A percentile compares a stretch with the other conserved stretches of the same genome.
These are phyloP conservation scores for Thamnidium elegans DNA, from an alignment of 192 early-diverging fungal species.

Conservation along the genomic window DNA sequence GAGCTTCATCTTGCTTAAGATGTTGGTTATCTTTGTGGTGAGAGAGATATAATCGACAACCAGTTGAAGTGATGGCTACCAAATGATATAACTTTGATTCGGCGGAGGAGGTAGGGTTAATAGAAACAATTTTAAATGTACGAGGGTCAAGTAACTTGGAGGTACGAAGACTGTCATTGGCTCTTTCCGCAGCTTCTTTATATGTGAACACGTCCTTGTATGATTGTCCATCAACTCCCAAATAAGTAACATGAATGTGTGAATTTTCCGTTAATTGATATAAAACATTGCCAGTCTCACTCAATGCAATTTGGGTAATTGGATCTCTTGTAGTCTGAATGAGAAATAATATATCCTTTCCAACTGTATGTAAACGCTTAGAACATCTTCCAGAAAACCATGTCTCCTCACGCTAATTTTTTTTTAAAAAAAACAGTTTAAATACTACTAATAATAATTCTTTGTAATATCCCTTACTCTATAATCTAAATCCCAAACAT, in stretches of 20 bases:
- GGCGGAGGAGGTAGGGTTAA: constrained; percentile 61
- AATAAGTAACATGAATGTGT: constrained; percentile 62
- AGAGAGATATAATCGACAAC: constrained; percentile 75
- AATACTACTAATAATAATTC: not conserved
- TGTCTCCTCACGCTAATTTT: constrained; percentile 62
- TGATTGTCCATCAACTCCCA: constrained; percentile 52
- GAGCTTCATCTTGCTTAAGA: constrained; percentile 27
- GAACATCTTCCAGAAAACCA: constrained; percentile 80
- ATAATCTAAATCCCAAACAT: constrained; percentile 87
- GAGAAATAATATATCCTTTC: not conserved
- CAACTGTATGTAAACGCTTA: constrained; percentile 43
- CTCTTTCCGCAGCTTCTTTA: no score
- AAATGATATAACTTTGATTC: constrained; percentile 70
- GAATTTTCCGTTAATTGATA: constrained; percentile 71
- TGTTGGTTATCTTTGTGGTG: constrained; percentile 32
- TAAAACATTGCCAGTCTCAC: constrained; percentile 62
- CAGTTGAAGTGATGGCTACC: constrained; percentile 78
- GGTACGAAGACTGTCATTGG: not conserved
- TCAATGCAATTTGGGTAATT: constrained; percentile 64
- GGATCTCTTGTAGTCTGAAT: constrained; percentile 63
- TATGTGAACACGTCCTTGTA: no score
- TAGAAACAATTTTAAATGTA: constrained; percentile 57
- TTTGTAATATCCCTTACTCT: constrained; percentile 43
- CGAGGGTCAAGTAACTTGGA: constrained; percentile 32
- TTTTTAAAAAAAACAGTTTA: not conserved